Conservation (phyloP, 129 eudicot genomes). For the Glebionis coronaria region DNA sequence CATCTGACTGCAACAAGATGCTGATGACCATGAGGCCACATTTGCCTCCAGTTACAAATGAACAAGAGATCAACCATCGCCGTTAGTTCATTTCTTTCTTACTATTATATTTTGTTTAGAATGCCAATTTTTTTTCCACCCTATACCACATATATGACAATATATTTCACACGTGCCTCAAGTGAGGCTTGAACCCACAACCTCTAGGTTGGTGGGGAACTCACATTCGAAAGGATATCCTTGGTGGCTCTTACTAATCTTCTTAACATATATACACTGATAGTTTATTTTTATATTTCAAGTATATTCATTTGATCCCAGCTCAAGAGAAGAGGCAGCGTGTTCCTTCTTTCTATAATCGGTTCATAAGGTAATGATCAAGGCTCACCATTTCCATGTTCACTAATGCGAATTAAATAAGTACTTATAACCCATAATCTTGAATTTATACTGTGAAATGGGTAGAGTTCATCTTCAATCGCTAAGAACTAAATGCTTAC, state of each 20-base stretch:
- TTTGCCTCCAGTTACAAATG: conserved; percentile 26
- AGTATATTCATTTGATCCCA: conserved; percentile 19
- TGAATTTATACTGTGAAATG: too few species aligned
- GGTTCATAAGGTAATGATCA: conserved; percentile 60
- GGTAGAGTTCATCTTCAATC: too few species aligned
- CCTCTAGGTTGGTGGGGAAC: too few species aligned
- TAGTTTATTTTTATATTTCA: neutral
- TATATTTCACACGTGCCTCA: too few species aligned
- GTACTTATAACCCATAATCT: too few species aligned
- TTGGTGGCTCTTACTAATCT: too few species aligned
- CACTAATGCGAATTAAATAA: too few species aligned
- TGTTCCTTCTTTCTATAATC: conserved; percentile 91
- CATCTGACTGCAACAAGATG: conserved; percentile 31
- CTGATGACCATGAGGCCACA: conserved; percentile 39
- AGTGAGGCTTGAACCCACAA: too few species aligned
- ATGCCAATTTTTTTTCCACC: too few species aligned
- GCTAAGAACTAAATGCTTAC: too few species aligned
- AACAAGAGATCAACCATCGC: conserved; percentile 57
- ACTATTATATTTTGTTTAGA: neutral
- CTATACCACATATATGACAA: too few species aligned
- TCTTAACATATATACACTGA: neutral
- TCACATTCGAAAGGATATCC: too few species aligned
- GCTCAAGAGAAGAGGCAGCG: conserved; percentile 97
- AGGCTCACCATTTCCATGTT: neutral
- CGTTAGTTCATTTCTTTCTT: neutral